Evolutionary conservation across 768 basidiomycete species (phyloP), one percentile per base, ranked within the genome.

Genomic region (Russula sp.): DNA sequence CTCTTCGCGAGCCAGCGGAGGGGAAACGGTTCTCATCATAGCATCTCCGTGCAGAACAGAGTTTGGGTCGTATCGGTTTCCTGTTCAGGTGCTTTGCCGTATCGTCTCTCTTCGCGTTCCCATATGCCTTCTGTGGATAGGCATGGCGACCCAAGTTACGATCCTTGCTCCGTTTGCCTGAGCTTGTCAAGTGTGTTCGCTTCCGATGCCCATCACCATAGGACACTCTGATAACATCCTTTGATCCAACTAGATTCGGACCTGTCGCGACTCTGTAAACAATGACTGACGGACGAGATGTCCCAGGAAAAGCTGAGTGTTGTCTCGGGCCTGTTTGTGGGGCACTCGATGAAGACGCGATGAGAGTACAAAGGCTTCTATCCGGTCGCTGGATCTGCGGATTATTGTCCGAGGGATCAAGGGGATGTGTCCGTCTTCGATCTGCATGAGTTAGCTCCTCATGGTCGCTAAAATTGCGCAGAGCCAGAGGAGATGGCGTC

Each of bases 201-300:
- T 47, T 63, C 32, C 34, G 56, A 16, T 54, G 36, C 7, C 52
- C 52, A 13, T 63, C 57, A 42, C 61, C 61, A 49, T 63, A 63
- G 1, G 61, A 63, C 34, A 59, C 51, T n/a, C 61, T 51, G 16
- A 63, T 38, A 35, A 63, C 25, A 32, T 63, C 61, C 51, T 47
- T 58, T 48, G 61, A 63, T 48, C 36, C 38, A 3, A 46, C 34
- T 34, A 59, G 13, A 38, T 58, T 59, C 6, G 61, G 46, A 29
- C 61, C 61, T 14, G 32, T 63, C 18, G 51, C 45, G 16, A 63
- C 61, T 18, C 59, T 63, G 22, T 63, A 63, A 32, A 63, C 61
- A 11, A 63, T 49, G 14, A 63, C 38, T 3, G 61, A 58, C 10
- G 61, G 61, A 35, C 61, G 61, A 47, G 45, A 41, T 3, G 38